phyloP scores from a whole-genome alignment of 257 asterid species.

The Solanum chiquidenum region DNA sequence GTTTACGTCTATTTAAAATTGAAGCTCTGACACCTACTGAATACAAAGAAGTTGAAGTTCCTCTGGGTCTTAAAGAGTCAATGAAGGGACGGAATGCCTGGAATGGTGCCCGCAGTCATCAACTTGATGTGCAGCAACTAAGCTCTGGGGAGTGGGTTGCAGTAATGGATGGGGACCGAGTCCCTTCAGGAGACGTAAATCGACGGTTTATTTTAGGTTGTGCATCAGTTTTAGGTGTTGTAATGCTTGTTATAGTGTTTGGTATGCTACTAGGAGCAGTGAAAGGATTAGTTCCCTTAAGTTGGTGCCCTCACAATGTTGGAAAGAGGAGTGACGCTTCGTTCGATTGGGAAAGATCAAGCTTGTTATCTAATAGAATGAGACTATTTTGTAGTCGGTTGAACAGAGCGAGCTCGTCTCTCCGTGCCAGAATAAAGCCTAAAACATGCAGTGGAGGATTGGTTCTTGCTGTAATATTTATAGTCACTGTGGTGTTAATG shows the following conservation, averaged over 20 bases:
- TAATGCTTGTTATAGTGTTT: constrained; percentile 34
- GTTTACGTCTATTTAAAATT: constrained; percentile 53
- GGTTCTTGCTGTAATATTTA: constrained; percentile 27
- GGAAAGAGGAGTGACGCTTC: constrained; percentile 79
- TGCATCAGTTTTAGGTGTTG: constrained; percentile 43
- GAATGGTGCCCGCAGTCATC: constrained; percentile 91
- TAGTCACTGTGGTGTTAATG: constrained; percentile 23
- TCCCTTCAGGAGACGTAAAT: constrained; percentile 63
- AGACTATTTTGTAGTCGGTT: constrained; percentile 65
- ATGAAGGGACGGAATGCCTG: constrained; percentile 71
- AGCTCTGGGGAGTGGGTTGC: constrained; percentile 82
- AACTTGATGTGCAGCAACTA: constrained; percentile 79
- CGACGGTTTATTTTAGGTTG: constrained; percentile 61
- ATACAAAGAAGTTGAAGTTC: constrained; percentile 75
- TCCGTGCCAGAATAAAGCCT: constrained; percentile 52
- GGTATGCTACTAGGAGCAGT: constrained; percentile 80
- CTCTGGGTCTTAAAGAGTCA: constrained; percentile 40
- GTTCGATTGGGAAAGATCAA: constrained; percentile 49
- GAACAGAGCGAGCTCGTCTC: constrained; percentile 42
- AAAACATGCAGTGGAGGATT: constrained; percentile 36
- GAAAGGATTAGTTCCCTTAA: constrained; percentile 58
- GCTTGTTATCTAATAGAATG: constrained; percentile 41
- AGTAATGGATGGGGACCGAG: constrained; percentile 77
- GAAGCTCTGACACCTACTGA: constrained; percentile 48
- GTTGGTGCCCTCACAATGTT: constrained; percentile 79